Evolutionary conservation across 2,329 filamentous ascomycete genomes (phyloP).

Genomic region (Neoscytalidium dimidiatum): DNA sequence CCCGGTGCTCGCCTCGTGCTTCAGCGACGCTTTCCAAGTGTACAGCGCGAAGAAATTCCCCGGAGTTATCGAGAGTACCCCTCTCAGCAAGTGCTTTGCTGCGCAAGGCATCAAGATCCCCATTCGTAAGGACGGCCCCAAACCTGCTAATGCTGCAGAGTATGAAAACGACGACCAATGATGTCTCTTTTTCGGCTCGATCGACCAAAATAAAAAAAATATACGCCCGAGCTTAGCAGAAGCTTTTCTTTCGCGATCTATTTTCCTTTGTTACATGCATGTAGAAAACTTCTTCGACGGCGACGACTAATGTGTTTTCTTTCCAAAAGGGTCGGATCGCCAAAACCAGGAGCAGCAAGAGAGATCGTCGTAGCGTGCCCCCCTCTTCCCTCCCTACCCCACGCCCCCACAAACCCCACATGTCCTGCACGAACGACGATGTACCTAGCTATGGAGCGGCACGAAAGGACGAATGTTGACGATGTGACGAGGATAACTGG

Average conservation of each 20-base stretch:
- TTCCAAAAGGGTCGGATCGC: not conserved
- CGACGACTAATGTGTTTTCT: conserved; percentile 12
- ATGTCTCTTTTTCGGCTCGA: not conserved
- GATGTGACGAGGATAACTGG: not conserved
- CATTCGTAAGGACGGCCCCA: conserved; percentile 79
- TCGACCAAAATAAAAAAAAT: not conserved
- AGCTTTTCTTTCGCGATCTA: not conserved
- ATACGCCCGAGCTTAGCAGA: not conserved
- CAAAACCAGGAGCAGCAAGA: not conserved
- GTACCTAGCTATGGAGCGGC: not conserved
- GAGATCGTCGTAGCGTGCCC: not conserved
- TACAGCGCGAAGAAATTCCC: conserved; percentile 98
- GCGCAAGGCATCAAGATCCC: conserved; percentile 95
- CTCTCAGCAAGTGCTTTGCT: conserved; percentile 89
- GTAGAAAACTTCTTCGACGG: conserved; percentile 11
- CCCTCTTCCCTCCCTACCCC: not conserved
- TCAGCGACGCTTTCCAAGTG: conserved; percentile 88
- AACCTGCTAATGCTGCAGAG: conserved; percentile 45
- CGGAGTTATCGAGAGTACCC: conserved; percentile 91
- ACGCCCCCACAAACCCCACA: not conserved
- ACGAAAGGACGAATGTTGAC: not conserved
- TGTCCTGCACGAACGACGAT: conserved; percentile 1
- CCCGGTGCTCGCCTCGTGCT: conserved; percentile 80
- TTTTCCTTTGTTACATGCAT: not conserved
- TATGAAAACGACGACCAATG: conserved; percentile 43